phyloP scores from a whole-genome alignment of 768 basidiomycete genomes.

The Megacollybia marginata region DNA sequence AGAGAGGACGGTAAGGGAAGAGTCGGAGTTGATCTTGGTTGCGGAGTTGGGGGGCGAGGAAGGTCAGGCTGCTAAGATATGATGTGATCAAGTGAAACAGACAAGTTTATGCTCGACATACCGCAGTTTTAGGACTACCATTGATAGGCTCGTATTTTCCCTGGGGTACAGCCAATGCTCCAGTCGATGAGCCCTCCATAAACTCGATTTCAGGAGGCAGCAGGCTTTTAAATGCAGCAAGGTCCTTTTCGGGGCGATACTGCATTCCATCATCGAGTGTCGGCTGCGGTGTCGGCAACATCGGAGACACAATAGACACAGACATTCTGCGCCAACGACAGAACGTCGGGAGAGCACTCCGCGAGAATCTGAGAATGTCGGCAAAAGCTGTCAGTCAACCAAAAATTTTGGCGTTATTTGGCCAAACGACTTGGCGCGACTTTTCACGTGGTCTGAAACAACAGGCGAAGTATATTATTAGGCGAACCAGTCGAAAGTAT shows the following conservation, averaged over 20 bases:
- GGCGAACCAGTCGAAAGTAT: too few relatives aligned
- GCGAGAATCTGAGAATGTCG: too few relatives aligned
- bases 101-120: conserved; percentile 32
- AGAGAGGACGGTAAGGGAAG: conserved; percentile 28
- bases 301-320: too few relatives aligned
- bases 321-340: too few relatives aligned
- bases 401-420: too few relatives aligned
- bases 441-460: too few relatives aligned
- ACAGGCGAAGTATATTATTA: too few relatives aligned
- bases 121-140: conserved; percentile 44
- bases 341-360: too few relatives aligned
- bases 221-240: conserved; percentile 71
- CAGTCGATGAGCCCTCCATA: conserved; percentile 77
- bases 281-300: too few relatives aligned
- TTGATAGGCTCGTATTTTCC: conserved; percentile 83
- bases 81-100: too few relatives aligned
- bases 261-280: not conserved
- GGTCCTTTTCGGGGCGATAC: conserved; percentile 53
- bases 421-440: too few relatives aligned
- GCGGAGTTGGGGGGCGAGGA: conserved; percentile 19
- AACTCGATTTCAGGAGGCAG: conserved; percentile 79
- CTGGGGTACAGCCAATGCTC: conserved; percentile 60
- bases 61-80: conserved; percentile 7
- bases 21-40: conserved; percentile 12
- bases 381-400: too few relatives aligned